phyloP scores from a whole-genome alignment of 352 stramenopile species.

The Hyaloperonospora brassicae region DNA sequence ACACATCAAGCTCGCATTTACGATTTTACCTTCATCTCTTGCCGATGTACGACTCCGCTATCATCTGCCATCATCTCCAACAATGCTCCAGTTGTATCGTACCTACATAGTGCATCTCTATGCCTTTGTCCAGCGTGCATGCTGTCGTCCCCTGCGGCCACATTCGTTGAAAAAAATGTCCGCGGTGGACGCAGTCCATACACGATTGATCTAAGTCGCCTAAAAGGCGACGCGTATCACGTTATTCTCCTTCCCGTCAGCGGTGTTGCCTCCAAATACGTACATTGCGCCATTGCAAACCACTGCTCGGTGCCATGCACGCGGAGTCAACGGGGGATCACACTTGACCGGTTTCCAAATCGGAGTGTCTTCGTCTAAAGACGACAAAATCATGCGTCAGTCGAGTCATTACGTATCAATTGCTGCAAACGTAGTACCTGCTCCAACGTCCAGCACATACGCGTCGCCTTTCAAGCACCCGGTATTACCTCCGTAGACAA shows the following conservation, averaged over 20 bases:
- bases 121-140: too few species aligned
- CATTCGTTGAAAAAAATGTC: too few species aligned
- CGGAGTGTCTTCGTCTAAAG: constrained; percentile 25
- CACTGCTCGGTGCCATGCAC: constrained; percentile 47
- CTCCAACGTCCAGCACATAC: constrained; percentile 41
- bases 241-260: constrained; percentile 40
- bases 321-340: constrained; percentile 30
- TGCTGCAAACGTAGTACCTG: constrained; percentile 12
- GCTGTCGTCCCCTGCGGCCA: too few species aligned
- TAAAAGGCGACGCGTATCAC: constrained; percentile 25
- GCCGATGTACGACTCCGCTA: too few species aligned
- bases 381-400: neutral
- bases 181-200: too few species aligned
- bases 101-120: too few species aligned
- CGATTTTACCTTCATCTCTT: too few species aligned
- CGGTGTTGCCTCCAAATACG: constrained; percentile 45
- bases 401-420: too few species aligned
- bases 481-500: constrained; percentile 40
- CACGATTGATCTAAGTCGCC: too few species aligned
- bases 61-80: too few species aligned
- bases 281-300: constrained; percentile 38
- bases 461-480: constrained; percentile 52
- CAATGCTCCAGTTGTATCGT: too few species aligned
- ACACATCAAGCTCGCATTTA: too few species aligned
- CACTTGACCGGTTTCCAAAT: constrained; percentile 45